Percentiles rank a stretch among this genome's conserved stretches.
Evolutionary conservation across 805 yeast genomes (phyloP).

Genomic region (Komagataella ulmi): DNA sequence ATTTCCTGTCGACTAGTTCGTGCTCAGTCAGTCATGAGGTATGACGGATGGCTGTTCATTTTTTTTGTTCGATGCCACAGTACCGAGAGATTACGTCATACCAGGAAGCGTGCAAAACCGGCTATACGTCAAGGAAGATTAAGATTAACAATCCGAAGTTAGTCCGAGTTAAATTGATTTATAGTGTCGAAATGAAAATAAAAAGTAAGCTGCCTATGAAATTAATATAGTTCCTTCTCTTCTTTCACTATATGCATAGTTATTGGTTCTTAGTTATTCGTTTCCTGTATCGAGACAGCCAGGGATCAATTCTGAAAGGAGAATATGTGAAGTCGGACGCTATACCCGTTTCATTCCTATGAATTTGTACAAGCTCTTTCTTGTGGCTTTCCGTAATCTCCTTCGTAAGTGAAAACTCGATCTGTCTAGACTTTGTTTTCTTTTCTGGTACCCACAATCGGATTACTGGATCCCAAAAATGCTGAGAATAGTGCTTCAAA

Average conservation of each 20-base stretch:
- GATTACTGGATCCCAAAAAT: constrained; percentile 35
- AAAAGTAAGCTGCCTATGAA: neutral
- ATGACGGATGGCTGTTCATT: no score
- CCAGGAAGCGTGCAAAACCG: no score
- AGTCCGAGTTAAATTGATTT: no score
- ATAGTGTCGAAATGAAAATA: neutral
- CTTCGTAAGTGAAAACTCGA: neutral
- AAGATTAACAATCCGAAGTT: no score
- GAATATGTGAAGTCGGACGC: neutral
- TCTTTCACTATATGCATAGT: neutral
- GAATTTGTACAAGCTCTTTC: neutral
- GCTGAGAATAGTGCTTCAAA: constrained; percentile 21
- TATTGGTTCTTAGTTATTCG: neutral
- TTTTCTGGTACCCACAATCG: constrained; percentile 37
- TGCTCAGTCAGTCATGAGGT: neutral
- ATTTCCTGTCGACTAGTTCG: neutral
- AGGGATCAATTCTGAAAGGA: neutral
- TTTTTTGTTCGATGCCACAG: neutral
- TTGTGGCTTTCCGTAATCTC: neutral
- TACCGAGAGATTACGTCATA: no score
- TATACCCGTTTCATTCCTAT: neutral
- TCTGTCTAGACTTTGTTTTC: constrained; percentile 2
- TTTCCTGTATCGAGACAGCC: neutral
- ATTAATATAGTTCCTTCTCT: neutral
- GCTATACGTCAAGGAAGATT: no score